phyloP scores from a whole-genome alignment of 805 yeast species.

The Wickerhamiella vanderwaltii region DNA sequence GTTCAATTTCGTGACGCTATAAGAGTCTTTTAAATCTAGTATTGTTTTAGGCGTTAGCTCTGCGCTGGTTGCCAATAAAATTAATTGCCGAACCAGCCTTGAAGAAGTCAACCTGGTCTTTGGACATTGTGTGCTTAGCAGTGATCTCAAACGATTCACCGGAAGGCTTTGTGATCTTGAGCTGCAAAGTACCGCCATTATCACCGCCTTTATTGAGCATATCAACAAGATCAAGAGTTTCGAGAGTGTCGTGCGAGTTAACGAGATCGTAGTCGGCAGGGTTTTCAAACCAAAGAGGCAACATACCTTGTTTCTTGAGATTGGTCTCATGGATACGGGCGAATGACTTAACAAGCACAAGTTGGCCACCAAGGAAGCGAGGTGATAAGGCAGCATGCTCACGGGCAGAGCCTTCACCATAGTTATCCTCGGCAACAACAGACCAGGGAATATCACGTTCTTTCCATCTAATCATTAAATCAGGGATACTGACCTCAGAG shows the following conservation, averaged over 20 bases:
- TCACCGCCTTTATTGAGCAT: slow-evolving; percentile 72
- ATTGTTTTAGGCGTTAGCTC: no score
- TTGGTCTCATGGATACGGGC: slow-evolving; percentile 98
- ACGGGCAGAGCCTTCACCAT: slow-evolving; percentile 99
- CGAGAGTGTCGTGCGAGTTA: slow-evolving; percentile 62
- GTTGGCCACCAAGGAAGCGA: slow-evolving; percentile 81
- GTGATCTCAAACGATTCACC: slow-evolving; percentile 61
- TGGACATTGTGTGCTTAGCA: slow-evolving; percentile 92
- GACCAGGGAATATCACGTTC: slow-evolving; percentile 75
- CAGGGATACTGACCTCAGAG: slow-evolving; percentile 71
- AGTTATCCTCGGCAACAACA: slow-evolving; percentile 94
- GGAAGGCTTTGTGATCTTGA: slow-evolving; percentile 58
- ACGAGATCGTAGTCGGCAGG: slow-evolving; percentile 80
- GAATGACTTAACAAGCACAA: slow-evolving; percentile 83
- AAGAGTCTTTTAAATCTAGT: no score
- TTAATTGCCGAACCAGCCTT: slow-evolving; percentile 96
- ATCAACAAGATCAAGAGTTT: slow-evolving; percentile 61
- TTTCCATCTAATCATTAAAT: slow-evolving; percentile 92
- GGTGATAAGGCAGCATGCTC: slow-evolving; percentile 98
- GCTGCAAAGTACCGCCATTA: slow-evolving; percentile 68
- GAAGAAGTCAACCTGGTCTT: slow-evolving; percentile 91
- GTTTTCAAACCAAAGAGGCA: slow-evolving; percentile 85
- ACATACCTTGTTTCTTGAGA: slow-evolving; percentile 94
- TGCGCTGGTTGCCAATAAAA: slow-evolving; percentile 53
- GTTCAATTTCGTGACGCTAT: no score